Base-by-base conservation (phyloP, 2,329 filamentous ascomycete genomes). In the Beauveria sp. region DNA sequence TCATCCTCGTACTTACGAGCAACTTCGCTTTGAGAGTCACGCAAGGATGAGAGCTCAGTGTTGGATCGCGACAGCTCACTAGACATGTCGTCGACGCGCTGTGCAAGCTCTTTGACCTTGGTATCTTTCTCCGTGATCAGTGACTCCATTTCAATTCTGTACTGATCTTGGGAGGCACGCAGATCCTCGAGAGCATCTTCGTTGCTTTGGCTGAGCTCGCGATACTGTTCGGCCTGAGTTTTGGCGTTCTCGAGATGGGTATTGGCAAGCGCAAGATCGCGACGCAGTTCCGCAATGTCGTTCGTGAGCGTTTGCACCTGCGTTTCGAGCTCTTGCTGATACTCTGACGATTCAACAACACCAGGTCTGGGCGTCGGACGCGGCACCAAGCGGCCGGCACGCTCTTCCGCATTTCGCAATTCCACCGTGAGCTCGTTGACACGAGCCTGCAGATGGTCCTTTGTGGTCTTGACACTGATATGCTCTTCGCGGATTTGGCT, bases 401-500 rank as follows among this genome's bases (percentile, higher is more conserved):
- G 89, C 73, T 97, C 94, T 72, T 97, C 92, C 0, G 92, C 91
- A 69, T 89, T 92, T 67, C 89, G 89, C 28, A 97, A 79, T 71
- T 97, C 91, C 61, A 96, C 89, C 28, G 88, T 89, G 59, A 99
- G 77, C 75, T 97, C 93, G 66, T 96, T 90, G 3, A 96, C 91
- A 61, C 92, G 85, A 40, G 87, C 84, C 72, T 97, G 92, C 2
- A 99, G 80, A 71, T 97, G 90, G 71, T 97, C 93, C 53, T 89
- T 86, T 52, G 86, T 90, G 1, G 93, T 96, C 79, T 96, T 96
- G 26, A 88, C 85, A 28, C 88, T 87, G 51, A 94, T 85, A 56
- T 96, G 83, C 67, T 97, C 92, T 72, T 97, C 92, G 50, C 93
- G 90, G 55, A 88, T 85, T 63, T 91, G 85, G 66, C 90, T 83